Evolutionary conservation across 1,284 basidiomycete species (phyloP), one percentile per base, ranked within the genome.

Genomic region (Psilocybe mexicana): DNA sequence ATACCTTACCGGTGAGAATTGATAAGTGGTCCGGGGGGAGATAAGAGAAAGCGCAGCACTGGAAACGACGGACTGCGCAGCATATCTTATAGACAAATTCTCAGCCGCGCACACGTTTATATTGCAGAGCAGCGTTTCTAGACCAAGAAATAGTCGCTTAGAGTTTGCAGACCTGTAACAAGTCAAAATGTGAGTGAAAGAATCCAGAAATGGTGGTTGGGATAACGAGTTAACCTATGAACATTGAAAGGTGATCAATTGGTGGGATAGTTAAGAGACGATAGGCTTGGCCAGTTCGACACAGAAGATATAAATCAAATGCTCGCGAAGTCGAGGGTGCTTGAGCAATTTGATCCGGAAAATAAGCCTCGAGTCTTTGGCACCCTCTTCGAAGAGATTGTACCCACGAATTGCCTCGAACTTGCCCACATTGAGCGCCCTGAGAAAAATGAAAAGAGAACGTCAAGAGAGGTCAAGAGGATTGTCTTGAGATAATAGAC

Each of bases 21-120:
- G 48, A 40, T 52, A 49, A 45, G 43, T 50, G 47, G 56, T 36
- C 59, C 52, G 51, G 54, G 38, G 52, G 33, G 54, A 44, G 61
- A 61, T 60, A 60, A 60, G 60, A 46, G 48, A 59, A 62, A 63
- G 48, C 61, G 61, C 61, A 63, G 61, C 61, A 63, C 57, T 51
- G 8, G 30, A 50, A 50, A 52, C 47, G 56, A 59, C 46, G 47
- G 59, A 58, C 57, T 54, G 50, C 61, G 61, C 61, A 63, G 61
- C 61, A 63, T 14, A 28, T 46, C 36, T 55, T 35, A 33, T 42
- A 30, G 35, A 42, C 18, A 52, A 47, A 48, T 57, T 63, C 59
- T 53, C 58, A 60, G 43, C 46, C 42, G 43, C 42, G 45, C 25
- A 44, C 43, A 14, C 47, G 40, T 45, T 45, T 53, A 30, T 58